Evolutionary conservation across 2,329 filamentous ascomycete species (phyloP), one percentile per base, ranked within the genome.

Genomic region (Pyrenophora graminea): DNA sequence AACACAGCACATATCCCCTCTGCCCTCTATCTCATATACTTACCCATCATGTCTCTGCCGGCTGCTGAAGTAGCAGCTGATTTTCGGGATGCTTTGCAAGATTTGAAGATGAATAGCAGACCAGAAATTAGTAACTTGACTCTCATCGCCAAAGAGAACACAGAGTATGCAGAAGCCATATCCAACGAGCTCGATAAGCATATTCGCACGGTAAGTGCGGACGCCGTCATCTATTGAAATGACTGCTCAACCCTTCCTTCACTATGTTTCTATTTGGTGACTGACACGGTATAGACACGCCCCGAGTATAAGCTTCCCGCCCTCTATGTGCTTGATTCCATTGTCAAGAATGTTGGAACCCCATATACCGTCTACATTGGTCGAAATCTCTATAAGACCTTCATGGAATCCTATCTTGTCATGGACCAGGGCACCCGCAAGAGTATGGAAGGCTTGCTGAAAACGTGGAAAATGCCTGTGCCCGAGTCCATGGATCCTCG

Each of bases 121-220:
- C 91, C 91, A 76, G 93, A 97, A 77, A 99, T 99, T 74, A 93
- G 89, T 81, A 97, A 95, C 77, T 78, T 99, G 77, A 99, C 94
- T 56, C 86, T 96, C 73, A 97, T 99, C 76, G 94, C 94, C 53
- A 91, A 95, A 74, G 94, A 99, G 76, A 96, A 96, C 69, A 97
- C 92, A 61, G 91, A 96, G 76, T 89, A 97, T 79, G 94, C 94
- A 31, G 85, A 95, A 74, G 90, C 89, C 60, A 97, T 99, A 67
- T 92, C 94, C 15, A 86, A 90, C 67, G 90, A 90, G 41, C 78
- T 99, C 64, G 90, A 96, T 73, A 89, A 92, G 59, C 94, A 99
- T 70, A 97, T 99, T 74, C 87, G 91, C 76, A 89, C 89, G 82
- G 94, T 97, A 90, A 83, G 91, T 82, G 19, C 39, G 40, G 27